Base-by-base conservation (phyloP, 2,329 filamentous ascomycete species). In the Beauveria sp. region DNA sequence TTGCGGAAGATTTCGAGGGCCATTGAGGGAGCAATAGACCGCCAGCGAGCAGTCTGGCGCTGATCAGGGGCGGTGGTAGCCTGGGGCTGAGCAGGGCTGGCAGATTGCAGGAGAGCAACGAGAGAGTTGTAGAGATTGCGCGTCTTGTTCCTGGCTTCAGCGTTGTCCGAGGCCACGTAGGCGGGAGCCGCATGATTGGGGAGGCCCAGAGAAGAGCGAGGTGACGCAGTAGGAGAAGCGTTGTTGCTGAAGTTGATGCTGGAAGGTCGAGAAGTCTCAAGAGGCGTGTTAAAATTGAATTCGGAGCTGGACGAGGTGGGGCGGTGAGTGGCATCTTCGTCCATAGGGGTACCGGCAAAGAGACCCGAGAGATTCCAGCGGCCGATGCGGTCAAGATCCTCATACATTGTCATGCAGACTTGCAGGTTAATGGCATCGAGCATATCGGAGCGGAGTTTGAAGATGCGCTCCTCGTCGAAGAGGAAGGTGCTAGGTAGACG, bases 401-500 rank as follows among this genome's bases (percentile, higher is more conserved):
- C 82, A 65, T 80, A 85, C 64, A 83, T 77, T 28, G 77, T 78
- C 81, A 86, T 85, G 75, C 85, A 87, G 18, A 87, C 78, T 63
- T 87, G 83, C 14, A 88, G 70, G 68, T 86, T 86, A 67, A 87
- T 81, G 59, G 81, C 78, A 66, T 87, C 84, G 34, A 82, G 76
- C 72, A 87, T 79, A 68, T 87, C 85, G 7, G 80, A 78, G 20
- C 84, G 80, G 42, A 87, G 75, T 68, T 86, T 86, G 56, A 80
- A 68, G 49, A 88, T 75, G 34, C 85, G 81, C 69, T 87, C 85
- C 67, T 87, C 84, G 65, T 88, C 85, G 60, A 87, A 87, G 50
- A 85, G 73, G 66, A 88, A 87, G 0, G 85, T 87, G 51, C 81
- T 81, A 0, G 84, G 85, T 2, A 85, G 72, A 4, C 70, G 69